phyloP scores from a whole-genome alignment of 306 rosid genomes.

The Medicago ruthenica region DNA sequence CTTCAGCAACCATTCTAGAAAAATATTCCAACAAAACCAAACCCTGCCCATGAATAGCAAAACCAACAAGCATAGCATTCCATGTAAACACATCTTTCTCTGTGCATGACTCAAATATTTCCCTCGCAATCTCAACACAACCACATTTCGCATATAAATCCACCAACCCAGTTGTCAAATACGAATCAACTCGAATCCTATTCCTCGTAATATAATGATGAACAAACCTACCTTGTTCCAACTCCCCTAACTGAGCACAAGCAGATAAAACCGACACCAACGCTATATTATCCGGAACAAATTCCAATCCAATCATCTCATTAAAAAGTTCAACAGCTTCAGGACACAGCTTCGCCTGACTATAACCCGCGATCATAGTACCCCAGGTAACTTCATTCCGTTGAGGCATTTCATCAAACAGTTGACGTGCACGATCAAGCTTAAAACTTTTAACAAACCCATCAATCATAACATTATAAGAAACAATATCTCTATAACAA shows the following conservation, averaged over 20 bases:
- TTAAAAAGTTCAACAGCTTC: constrained; percentile 60
- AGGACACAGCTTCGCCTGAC: constrained; percentile 44
- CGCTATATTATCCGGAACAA: constrained; percentile 63
- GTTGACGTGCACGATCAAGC: constrained; percentile 46
- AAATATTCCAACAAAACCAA: constrained; percentile 50
- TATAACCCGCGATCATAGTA: constrained; percentile 70
- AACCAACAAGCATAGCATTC: constrained; percentile 86
- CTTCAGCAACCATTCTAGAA: constrained; percentile 53
- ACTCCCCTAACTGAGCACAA: constrained; percentile 69
- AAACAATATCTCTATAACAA: constrained; percentile 50
- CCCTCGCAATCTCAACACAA: constrained; percentile 60
- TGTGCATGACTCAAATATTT: constrained; percentile 55
- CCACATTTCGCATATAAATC: constrained; percentile 84
- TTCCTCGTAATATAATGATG: constrained; percentile 55
- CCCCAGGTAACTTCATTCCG: constrained; percentile 75
- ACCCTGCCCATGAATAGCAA: constrained; percentile 75
- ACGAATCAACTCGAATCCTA: constrained; percentile 55
- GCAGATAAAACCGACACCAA: constrained; percentile 79
- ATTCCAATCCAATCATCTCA: constrained; percentile 50
- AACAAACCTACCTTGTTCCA: constrained; percentile 62
- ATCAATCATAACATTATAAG: constrained; percentile 68
- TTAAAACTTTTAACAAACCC: constrained; percentile 58
- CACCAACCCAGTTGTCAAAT: constrained; percentile 70
- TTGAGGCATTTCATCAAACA: constrained; percentile 64
- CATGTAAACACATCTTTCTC: constrained; percentile 66